Evolutionary conservation across 2,329 filamentous ascomycete genomes (phyloP), one percentile per base, ranked within the genome.

Genomic region (Arthrobotrys pseudoclavata): DNA sequence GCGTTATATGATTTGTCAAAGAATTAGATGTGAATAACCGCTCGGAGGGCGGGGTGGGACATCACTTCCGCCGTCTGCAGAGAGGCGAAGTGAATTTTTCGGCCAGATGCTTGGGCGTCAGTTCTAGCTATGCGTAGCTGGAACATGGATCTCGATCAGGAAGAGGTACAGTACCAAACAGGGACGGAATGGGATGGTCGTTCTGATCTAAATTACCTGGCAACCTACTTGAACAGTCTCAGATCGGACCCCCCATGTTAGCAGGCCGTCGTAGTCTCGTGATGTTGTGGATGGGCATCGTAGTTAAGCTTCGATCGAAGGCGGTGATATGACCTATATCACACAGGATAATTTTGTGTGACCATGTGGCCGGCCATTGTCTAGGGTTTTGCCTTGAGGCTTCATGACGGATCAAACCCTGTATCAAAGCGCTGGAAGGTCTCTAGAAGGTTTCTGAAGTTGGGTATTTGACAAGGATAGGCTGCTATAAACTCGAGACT

Each of bases 1-100:
- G 66, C 71, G 57, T 76, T 69, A 63, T 69, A 60, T 76, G 71
- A 76, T 76, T 76, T 76, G 71, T 76, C 71, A 76, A 66, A 66
- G 48, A 69, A 50, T 57, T 66, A 1, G 55, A 69, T 64, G 71
- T 76, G 47, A 76, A 66, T 69, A 76, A 69, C 71, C 71, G 71
- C 71, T 76, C 66, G 55, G 55, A 76, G 64, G 45, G 57, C 37
- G 63, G 63, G 55, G 71, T 76, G 71, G 71, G 71, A 76, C 71
- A 64, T 76, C 64, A 69, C 71, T 76, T 76, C 71, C 71, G 71
- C 71, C 64, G 60, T 57, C 71, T 76, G 71, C 64, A 76, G 37
- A 76, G 42, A 76, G 71, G 71, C 71, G 71, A 64, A 69, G 26
- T 45, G 50, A 50, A 31, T 66, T 61, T 69, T 66, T 61, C 47